Evolutionary conservation across 805 yeast species (phyloP).

Genomic region (Saccharomyces kudriavzevii): DNA sequence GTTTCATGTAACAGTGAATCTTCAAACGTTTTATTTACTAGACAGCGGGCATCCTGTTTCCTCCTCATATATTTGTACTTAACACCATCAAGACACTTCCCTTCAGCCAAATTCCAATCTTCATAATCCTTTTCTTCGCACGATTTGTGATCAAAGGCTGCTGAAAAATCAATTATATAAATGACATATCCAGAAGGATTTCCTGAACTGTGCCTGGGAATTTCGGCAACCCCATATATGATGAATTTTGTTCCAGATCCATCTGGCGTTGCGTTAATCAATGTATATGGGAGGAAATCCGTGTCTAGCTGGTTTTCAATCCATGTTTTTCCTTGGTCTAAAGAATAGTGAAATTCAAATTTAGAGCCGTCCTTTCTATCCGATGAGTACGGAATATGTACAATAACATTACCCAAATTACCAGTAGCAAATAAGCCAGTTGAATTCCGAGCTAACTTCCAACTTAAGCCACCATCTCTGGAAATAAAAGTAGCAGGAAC

Average conservation of each 20-base stretch:
- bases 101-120: constrained; percentile 38
- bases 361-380: constrained; percentile 29
- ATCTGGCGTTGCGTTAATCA: constrained; percentile 55
- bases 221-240: too few species aligned
- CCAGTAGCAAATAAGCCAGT: constrained; percentile 56
- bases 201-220: constrained; percentile 4
- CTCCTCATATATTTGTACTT: constrained; percentile 57
- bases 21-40: constrained; percentile 31
- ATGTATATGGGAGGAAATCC: constrained; percentile 32
- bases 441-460: constrained; percentile 49
- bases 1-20: constrained; percentile 39
- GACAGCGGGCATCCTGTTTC: constrained; percentile 56
- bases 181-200: constrained; percentile 2
- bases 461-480: constrained; percentile 68
- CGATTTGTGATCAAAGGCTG: constrained; percentile 40
- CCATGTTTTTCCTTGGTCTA: constrained; percentile 74
- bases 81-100: constrained; percentile 59
- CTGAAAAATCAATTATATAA: constrained; percentile 45
- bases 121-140: constrained; percentile 54
- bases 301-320: constrained; percentile 39
- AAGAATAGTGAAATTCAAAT: constrained; percentile 41
- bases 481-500: constrained; percentile 49
- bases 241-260: constrained; percentile 58
- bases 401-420: constrained; percentile 66
- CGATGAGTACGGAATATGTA: constrained; percentile 46